Conservation (phyloP, 768 basidiomycete genomes). For the Agrocybe chaxingu region DNA sequence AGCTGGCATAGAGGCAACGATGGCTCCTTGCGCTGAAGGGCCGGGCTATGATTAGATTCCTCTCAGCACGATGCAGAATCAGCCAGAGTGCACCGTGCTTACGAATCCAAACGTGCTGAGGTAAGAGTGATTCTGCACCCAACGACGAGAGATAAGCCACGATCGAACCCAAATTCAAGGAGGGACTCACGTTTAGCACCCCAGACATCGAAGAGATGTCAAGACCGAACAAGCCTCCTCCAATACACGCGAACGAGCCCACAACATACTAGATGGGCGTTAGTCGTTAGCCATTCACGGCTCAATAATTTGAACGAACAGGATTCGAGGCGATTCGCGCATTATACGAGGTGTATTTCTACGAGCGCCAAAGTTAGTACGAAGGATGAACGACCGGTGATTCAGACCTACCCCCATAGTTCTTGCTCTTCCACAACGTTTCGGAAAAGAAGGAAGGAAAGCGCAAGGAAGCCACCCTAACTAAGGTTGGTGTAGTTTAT, state of each 20-base stretch:
- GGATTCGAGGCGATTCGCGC: conserved; percentile 28
- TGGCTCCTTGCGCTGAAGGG: conserved; percentile 62
- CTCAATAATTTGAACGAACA: background rate
- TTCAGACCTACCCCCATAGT: conserved; percentile 6
- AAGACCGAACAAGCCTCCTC: conserved; percentile 75
- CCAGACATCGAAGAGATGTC: conserved; percentile 85
- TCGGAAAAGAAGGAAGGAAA: conserved; percentile 1
- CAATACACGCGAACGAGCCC: conserved; percentile 79
- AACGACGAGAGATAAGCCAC: background rate
- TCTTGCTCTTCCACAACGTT: background rate
- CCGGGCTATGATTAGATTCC: conserved; percentile 33
- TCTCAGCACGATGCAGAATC: background rate
- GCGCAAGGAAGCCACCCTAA: background rate
- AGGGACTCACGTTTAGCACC: conserved; percentile 43
- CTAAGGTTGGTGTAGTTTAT: too few species aligned
- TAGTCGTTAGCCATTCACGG: background rate
- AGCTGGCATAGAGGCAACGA: conserved; percentile 78
- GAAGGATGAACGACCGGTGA: background rate
- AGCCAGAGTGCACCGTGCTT: conserved; percentile 1
- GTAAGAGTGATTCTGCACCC: conserved; percentile 35
- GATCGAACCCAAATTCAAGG: background rate
- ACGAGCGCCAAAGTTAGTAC: background rate
- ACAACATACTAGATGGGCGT: conserved; percentile 55
- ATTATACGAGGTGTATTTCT: conserved; percentile 22
- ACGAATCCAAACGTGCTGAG: conserved; percentile 33